A percentile compares a stretch with the other conserved stretches of the same genome.
phyloP scores from a whole-genome alignment of 768 basidiomycete species.

The Phlebiopsis flavidoalba region DNA sequence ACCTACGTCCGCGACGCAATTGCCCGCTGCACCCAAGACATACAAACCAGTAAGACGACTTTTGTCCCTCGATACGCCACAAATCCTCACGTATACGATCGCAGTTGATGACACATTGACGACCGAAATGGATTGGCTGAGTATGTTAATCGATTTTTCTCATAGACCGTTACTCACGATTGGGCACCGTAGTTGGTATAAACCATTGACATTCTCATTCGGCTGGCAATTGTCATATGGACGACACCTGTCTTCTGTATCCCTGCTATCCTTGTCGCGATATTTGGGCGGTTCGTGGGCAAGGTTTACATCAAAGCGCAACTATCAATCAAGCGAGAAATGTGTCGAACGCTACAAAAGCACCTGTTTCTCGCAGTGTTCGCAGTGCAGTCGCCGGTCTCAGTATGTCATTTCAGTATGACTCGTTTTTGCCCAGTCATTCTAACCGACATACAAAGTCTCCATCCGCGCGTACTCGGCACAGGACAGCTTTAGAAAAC shows the following conservation, averaged over 20 bases:
- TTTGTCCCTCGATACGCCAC: not conserved
- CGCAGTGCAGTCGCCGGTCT: slow-evolving; percentile 56
- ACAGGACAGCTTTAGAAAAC: slow-evolving; percentile 38
- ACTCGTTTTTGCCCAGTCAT: not conserved
- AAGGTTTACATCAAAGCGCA: slow-evolving; percentile 54
- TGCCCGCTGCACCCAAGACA: slow-evolving; percentile 64
- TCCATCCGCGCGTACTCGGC: slow-evolving; percentile 65
- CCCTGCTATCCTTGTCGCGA: slow-evolving; percentile 31
- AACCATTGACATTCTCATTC: slow-evolving; percentile 23
- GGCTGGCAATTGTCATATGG: slow-evolving; percentile 33
- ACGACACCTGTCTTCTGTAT: slow-evolving; percentile 38
- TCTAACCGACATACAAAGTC: slow-evolving; percentile 14
- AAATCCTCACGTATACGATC: not conserved
- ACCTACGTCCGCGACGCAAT: slow-evolving; percentile 55
- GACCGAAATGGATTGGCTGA: not conserved
- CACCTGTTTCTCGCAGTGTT: slow-evolving; percentile 45
- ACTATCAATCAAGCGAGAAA: slow-evolving; percentile 46
- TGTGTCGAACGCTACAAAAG: slow-evolving; percentile 39
- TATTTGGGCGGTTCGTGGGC: slow-evolving; percentile 38
- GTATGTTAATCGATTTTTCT: not conserved
- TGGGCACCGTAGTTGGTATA: slow-evolving; percentile 20
- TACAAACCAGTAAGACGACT: slow-evolving; percentile 28
- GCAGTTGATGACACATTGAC: slow-evolving; percentile 2
- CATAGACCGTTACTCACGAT: not conserved
- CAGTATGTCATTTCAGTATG: slow-evolving; percentile 16